A percentile compares a stretch with the other conserved stretches of the same genome.
Evolutionary conservation across 495 filamentous ascomycete species (phyloP).

Genomic region (Aeminium ludgeri): DNA sequence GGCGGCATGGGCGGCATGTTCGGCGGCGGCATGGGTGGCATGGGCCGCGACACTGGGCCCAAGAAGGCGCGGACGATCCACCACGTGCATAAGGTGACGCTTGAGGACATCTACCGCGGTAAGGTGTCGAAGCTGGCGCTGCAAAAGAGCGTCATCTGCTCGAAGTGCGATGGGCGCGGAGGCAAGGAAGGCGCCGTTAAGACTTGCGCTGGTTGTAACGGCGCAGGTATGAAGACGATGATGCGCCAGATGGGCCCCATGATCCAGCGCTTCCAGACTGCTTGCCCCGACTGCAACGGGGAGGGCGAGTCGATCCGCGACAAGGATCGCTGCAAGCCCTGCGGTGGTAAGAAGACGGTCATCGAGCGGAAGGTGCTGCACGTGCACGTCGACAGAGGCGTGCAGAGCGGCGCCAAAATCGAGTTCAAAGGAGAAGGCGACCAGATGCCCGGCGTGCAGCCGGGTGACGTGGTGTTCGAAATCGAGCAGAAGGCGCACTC

Average conservation of each 20-base stretch:
- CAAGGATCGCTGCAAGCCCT: conserved; percentile 88
- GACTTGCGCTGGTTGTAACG: conserved; percentile 78
- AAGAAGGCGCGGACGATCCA: conserved; percentile 92
- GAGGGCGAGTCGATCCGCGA: conserved; percentile 93
- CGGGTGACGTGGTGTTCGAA: conserved; percentile 92
- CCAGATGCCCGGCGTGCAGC: conserved; percentile 79
- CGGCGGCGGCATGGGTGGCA: conserved; percentile 38
- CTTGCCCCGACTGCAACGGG: conserved; percentile 93
- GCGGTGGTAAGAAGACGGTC: conserved; percentile 89
- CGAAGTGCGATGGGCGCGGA: conserved; percentile 85
- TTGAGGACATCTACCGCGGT: conserved; percentile 95
- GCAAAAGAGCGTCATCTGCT: conserved; percentile 93
- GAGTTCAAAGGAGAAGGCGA: conserved; percentile 95
- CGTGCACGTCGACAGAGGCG: conserved; percentile 91
- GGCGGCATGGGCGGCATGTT: conserved; percentile 70
- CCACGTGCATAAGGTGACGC: conserved; percentile 91
- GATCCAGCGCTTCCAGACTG: conserved; percentile 99
- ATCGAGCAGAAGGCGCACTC: conserved; percentile 96
- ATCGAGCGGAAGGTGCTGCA: conserved; percentile 96
- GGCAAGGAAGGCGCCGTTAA: conserved; percentile 95
- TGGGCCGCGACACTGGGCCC: conserved; percentile 67
- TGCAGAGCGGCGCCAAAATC: conserved; percentile 84
- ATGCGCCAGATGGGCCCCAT: conserved; percentile 99
- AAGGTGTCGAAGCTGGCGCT: conserved; percentile 95
- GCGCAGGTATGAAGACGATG: conserved; percentile 97